A percentile compares a stretch with the other conserved stretches of the same genome.
phyloP scores from a whole-genome alignment of 163 green algal species.

The Chloroidium sp. region DNA sequence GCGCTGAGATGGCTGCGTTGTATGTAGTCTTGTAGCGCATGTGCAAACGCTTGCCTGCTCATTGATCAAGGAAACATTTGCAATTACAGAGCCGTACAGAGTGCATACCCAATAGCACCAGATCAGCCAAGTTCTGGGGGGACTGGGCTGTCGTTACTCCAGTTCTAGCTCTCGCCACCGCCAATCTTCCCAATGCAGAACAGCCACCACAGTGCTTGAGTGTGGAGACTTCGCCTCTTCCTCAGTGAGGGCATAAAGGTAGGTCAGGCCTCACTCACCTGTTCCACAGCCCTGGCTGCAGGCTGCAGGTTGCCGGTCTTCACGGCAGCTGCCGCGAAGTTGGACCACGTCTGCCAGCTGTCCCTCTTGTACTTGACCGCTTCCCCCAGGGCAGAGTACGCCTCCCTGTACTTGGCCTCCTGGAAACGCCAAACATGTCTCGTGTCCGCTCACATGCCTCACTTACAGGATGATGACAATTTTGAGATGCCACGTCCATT shows the following conservation, averaged over 20 bases:
- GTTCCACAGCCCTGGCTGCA: slow-evolving; percentile 35
- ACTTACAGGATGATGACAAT: neutral
- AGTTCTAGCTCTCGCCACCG: neutral
- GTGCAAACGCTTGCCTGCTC: neutral
- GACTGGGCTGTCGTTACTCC: too few relatives aligned
- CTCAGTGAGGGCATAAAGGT: too few relatives aligned
- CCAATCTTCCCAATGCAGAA: neutral
- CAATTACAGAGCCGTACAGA: neutral
- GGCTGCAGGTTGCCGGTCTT: slow-evolving; percentile 27
- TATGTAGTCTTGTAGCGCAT: neutral
- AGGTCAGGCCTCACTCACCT: slow-evolving; percentile 14
- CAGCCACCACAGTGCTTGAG: neutral
- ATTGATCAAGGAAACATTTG: neutral
- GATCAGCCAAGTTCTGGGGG: neutral
- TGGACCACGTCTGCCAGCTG: slow-evolving; percentile 88
- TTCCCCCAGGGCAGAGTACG: slow-evolving; percentile 47
- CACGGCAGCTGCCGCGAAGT: slow-evolving; percentile 62
- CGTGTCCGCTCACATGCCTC: slow-evolving; percentile 23
- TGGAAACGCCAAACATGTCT: slow-evolving; percentile 1
- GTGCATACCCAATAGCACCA: neutral
- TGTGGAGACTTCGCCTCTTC: too few relatives aligned
- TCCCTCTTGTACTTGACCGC: slow-evolving; percentile 64
- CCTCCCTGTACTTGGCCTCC: slow-evolving; percentile 25
- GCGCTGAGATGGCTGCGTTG: neutral
- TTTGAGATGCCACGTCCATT: neutral